A percentile compares a stretch with the other conserved stretches of the same genome.
phyloP scores from a whole-genome alignment of 768 basidiomycete species.

The Pleurotus pulmonarius region DNA sequence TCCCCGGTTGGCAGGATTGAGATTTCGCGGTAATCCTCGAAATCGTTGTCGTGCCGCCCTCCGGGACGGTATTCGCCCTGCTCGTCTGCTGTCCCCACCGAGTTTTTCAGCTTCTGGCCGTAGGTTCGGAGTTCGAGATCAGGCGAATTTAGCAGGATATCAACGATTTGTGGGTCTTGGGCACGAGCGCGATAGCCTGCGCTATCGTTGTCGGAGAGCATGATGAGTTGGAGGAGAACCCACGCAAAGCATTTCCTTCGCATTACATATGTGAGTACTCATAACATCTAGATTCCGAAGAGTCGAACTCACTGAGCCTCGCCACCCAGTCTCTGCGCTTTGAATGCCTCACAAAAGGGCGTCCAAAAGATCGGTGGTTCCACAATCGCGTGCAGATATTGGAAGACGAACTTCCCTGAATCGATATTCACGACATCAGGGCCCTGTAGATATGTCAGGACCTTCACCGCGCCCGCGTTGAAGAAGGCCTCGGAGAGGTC shows the following conservation, averaged over 20 bases:
- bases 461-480: conserved; percentile 31
- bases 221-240: conserved; percentile 46
- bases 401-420: conserved; percentile 37
- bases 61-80: conserved; percentile 40
- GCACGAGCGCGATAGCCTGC: conserved; percentile 35
- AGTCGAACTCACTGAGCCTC: conserved; percentile 21
- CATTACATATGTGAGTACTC: neutral
- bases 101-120: conserved; percentile 36
- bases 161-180: conserved; percentile 24
- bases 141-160: conserved; percentile 18
- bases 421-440: conserved; percentile 33
- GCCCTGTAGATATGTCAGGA: conserved; percentile 35
- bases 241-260: conserved; percentile 32
- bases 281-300: neutral
- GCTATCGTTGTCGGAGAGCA: conserved; percentile 29
- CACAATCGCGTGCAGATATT: conserved; percentile 36
- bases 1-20: conserved; percentile 62
- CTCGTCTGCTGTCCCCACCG: conserved; percentile 15
- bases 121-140: conserved; percentile 22
- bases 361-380: conserved; percentile 53
- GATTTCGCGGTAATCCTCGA: conserved; percentile 54
- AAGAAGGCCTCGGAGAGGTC: conserved; percentile 34
- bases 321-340: conserved; percentile 25
- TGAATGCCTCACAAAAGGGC: conserved; percentile 30
- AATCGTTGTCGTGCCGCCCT: conserved; percentile 71